Conservation (phyloP, 257 asterid genomes). For the Nicotiana attenuata region DNA sequence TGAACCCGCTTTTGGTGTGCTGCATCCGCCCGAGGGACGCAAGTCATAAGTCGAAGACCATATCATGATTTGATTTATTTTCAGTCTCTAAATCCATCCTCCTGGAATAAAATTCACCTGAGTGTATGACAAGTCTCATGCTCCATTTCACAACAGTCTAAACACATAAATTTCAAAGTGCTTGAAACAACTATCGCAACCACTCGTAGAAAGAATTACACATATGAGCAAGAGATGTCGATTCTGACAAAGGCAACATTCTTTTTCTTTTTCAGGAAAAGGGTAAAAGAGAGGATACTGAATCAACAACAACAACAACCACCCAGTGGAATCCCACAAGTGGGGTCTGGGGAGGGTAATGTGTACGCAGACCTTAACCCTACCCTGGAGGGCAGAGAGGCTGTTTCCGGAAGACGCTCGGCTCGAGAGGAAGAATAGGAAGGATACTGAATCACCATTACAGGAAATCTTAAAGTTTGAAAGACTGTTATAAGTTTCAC, state of each 20-base stretch:
- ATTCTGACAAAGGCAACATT: background rate
- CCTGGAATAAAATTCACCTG: background rate
- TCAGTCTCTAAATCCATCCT: background rate
- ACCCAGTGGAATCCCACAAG: too few relatives aligned
- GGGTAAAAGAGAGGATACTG: background rate
- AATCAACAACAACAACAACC: background rate
- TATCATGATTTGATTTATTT: background rate
- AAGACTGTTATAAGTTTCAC: background rate
- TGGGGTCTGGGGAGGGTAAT: too few relatives aligned
- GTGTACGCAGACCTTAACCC: too few relatives aligned
- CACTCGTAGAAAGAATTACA: background rate
- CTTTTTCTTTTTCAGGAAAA: background rate
- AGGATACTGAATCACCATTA: background rate
- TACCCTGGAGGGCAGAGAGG: too few relatives aligned
- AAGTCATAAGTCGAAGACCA: background rate
- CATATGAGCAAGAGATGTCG: background rate
- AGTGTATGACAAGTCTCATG: background rate
- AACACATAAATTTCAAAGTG: background rate
- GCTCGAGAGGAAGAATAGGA: too few relatives aligned
- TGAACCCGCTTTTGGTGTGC: too few relatives aligned
- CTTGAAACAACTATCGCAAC: background rate
- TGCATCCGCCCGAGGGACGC: too few relatives aligned
- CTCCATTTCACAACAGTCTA: background rate
- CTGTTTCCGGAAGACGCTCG: too few relatives aligned
- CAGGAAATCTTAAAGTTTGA: background rate